Evolutionary conservation across 2,329 filamentous ascomycete genomes (phyloP).

Genomic region (Keithomyces neogunnii): DNA sequence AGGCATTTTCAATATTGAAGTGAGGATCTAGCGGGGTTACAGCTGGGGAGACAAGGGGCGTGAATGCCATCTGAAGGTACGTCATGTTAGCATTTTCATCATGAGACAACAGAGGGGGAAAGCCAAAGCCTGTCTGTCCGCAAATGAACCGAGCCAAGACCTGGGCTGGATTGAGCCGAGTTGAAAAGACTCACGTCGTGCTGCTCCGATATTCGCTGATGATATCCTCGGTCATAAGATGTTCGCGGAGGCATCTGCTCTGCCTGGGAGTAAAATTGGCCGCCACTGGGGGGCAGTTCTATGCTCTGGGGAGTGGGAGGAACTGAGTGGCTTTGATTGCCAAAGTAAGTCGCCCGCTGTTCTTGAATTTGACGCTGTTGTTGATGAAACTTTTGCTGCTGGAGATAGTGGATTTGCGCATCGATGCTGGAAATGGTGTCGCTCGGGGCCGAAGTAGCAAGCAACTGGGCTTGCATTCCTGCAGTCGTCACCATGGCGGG

Average conservation of each 20-base stretch:
- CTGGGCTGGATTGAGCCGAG: too few relatives aligned
- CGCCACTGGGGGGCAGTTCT: slow-evolving; percentile 56
- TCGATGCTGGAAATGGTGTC: slow-evolving; percentile 53
- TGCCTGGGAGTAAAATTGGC: slow-evolving; percentile 52
- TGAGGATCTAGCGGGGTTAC: slow-evolving; percentile 70
- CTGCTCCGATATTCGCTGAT: slow-evolving; percentile 60
- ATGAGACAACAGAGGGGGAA: not conserved
- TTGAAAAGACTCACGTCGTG: slow-evolving; percentile 44
- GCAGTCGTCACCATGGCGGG: slow-evolving; percentile 38
- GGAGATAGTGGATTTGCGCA: slow-evolving; percentile 57
- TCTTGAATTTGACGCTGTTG: slow-evolving; percentile 51
- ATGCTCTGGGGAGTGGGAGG: slow-evolving; percentile 76
- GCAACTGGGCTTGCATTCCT: slow-evolving; percentile 36
- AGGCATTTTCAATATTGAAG: slow-evolving; percentile 52
- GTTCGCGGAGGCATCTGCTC: slow-evolving; percentile 45
- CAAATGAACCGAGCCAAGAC: not conserved
- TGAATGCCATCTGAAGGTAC: slow-evolving; percentile 60
- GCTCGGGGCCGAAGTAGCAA: slow-evolving; percentile 29
- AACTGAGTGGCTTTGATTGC: slow-evolving; percentile 50
- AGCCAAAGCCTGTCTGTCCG: too few relatives aligned
- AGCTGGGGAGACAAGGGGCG: slow-evolving; percentile 74
- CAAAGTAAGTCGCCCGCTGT: slow-evolving; percentile 47
- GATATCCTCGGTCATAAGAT: slow-evolving; percentile 55
- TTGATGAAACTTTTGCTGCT: slow-evolving; percentile 54
- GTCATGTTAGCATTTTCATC: not conserved